phyloP scores from a whole-genome alignment of 2,329 filamentous ascomycete genomes.

The Xylariaceae sp. region DNA sequence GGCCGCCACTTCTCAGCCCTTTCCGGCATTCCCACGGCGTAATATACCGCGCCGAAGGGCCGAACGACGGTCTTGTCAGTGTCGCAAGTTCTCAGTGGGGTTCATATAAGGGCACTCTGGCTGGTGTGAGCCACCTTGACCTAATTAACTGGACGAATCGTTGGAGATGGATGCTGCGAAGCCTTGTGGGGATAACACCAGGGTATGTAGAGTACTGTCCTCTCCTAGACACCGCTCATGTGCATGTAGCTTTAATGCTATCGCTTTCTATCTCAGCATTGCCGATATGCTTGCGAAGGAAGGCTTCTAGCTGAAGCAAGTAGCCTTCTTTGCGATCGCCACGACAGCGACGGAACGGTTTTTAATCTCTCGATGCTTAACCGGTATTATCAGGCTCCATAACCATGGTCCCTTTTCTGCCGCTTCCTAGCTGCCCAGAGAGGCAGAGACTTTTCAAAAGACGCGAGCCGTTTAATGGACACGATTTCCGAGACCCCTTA shows the following conservation, averaged over 20 bases:
- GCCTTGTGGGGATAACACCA: conserved; percentile 48
- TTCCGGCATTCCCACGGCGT: conserved; percentile 53
- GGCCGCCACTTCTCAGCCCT: conserved; percentile 60
- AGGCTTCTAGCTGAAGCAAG: conserved; percentile 38
- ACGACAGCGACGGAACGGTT: not conserved
- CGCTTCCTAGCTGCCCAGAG: no score
- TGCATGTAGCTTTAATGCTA: conserved; percentile 55
- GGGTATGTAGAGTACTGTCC: conserved; percentile 40
- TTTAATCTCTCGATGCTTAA: not conserved
- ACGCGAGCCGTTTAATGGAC: no score
- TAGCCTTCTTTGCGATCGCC: not conserved
- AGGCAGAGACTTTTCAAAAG: no score
- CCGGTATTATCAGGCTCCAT: not conserved
- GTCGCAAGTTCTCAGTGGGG: conserved; percentile 60
- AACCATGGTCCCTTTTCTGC: not conserved
- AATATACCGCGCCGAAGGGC: conserved; percentile 49
- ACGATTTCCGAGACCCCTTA: no score
- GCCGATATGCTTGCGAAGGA: conserved; percentile 69
- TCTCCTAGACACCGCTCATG: conserved; percentile 9
- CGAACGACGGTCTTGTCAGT: conserved; percentile 66
- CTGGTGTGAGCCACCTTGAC: conserved; percentile 60
- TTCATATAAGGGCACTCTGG: conserved; percentile 58
- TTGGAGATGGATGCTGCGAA: conserved; percentile 52
- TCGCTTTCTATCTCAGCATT: conserved; percentile 64
- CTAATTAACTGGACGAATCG: conserved; percentile 66